These are phyloP conservation scores for Chalciporus sp. DNA, from an alignment of 1,284 basidiomycete genomes.

Conservation along the genomic window DNA sequence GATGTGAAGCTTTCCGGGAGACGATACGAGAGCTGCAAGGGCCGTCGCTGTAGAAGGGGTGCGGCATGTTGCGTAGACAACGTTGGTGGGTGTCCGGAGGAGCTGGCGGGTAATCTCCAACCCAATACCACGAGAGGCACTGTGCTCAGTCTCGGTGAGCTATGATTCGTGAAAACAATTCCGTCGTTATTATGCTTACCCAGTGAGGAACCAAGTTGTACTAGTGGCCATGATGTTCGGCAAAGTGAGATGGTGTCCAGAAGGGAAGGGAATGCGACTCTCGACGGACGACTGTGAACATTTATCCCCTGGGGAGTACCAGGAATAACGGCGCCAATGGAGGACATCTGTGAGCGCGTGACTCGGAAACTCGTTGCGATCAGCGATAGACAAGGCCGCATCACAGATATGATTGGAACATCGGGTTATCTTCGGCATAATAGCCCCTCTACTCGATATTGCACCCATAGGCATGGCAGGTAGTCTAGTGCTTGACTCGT, in stretches of 20 bases:
- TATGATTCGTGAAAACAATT: background rate
- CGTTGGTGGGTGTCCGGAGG: slow-evolving; percentile 32
- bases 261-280: background rate
- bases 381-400: too few species aligned
- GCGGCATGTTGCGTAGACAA: slow-evolving; percentile 43
- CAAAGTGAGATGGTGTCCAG: background rate
- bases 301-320: background rate
- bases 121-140: slow-evolving; percentile 45
- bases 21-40: slow-evolving; percentile 30
- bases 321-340: too few species aligned
- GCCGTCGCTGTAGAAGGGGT: slow-evolving; percentile 34
- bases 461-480: too few species aligned
- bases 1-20: slow-evolving; percentile 36
- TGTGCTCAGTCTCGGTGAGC: slow-evolving; percentile 10
- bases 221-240: background rate
- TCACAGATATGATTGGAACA: too few species aligned
- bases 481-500: too few species aligned
- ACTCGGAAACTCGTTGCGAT: too few species aligned
- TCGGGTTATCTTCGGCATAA: too few species aligned
- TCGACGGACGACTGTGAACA: background rate
- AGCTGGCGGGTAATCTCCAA: slow-evolving; percentile 43
- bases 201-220: slow-evolving; percentile 11
- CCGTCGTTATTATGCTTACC: background rate
- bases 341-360: too few species aligned
- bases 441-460: too few species aligned